phyloP scores from a whole-genome alignment of 176 grass and related monocot genomes.

The Triticum aestivum region DNA sequence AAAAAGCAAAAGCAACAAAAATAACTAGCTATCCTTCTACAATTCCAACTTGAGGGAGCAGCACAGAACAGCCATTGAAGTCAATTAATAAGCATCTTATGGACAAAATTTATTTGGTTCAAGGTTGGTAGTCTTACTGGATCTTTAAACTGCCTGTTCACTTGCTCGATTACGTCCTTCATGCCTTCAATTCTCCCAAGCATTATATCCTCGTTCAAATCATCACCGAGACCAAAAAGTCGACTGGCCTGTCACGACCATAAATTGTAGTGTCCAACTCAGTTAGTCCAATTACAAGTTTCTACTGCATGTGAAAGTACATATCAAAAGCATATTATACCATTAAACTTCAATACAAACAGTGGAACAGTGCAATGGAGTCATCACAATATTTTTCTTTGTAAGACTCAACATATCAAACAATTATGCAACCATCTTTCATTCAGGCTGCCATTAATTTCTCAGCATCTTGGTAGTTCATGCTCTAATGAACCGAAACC shows the following conservation, averaged over 20 bases:
- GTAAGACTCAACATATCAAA: conserved; percentile 12
- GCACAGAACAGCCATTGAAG: background rate
- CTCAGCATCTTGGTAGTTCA: background rate
- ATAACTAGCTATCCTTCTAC: background rate
- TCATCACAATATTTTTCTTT: background rate
- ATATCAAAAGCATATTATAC: conserved; percentile 8
- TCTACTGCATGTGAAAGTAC: background rate
- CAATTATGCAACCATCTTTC: background rate
- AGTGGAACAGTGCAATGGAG: background rate
- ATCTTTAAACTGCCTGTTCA: conserved; percentile 99
- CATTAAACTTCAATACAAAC: conserved; percentile 5
- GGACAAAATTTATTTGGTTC: background rate
- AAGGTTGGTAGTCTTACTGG: conserved; percentile 60
- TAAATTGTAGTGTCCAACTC: background rate
- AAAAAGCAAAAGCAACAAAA: background rate
- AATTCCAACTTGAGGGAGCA: background rate
- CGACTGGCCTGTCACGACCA: conserved; percentile 70
- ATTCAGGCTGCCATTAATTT: background rate
- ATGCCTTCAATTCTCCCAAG: conserved; percentile 96
- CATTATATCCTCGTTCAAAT: conserved; percentile 94
- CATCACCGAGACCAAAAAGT: conserved; percentile 96
- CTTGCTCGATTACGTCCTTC: conserved; percentile 98
- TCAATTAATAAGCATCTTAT: background rate
- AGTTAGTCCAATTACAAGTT: background rate
- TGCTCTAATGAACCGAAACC: background rate